Evolutionary conservation across 108 stramenopile species (phyloP).

Genomic region (Pseudonitzschia multiseries): DNA sequence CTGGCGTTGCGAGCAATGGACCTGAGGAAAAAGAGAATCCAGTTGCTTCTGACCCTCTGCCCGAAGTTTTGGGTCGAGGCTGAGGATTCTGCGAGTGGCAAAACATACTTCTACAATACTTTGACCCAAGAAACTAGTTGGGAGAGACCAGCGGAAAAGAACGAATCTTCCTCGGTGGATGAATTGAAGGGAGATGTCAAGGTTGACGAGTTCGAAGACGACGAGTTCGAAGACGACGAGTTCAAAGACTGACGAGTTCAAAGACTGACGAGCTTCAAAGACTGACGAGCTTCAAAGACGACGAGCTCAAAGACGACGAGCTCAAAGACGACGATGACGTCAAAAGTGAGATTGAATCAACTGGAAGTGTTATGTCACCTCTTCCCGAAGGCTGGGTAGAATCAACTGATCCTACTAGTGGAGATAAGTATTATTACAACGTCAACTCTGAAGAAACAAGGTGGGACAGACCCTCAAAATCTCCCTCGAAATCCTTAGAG

Average conservation of each 20-base stretch:
- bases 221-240: neutral
- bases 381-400: constrained; percentile 58
- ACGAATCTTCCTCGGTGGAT: constrained; percentile 15
- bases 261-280: too few relatives aligned
- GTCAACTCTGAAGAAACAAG: constrained; percentile 40
- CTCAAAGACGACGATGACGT: neutral
- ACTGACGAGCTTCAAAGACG: neutral
- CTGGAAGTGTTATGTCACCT: neutral
- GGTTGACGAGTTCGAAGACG: too few relatives aligned
- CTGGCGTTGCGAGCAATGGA: too few relatives aligned
- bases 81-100: constrained; percentile 49
- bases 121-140: constrained; percentile 42
- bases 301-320: neutral
- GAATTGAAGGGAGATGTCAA: constrained; percentile 37
- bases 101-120: constrained; percentile 57
- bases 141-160: constrained; percentile 40
- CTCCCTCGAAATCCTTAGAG: neutral
- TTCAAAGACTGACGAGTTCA: neutral
- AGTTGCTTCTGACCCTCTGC: constrained; percentile 21
- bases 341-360: neutral
- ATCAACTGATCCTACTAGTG: constrained; percentile 47
- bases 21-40: neutral
- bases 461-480: constrained; percentile 50
- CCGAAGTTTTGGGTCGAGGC: constrained; percentile 64
- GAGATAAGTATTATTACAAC: constrained; percentile 56